Evolutionary conservation across 352 stramenopile species (phyloP), one percentile per base, ranked within the genome.

Genomic region (Chrysophaeum taylorii): DNA sequence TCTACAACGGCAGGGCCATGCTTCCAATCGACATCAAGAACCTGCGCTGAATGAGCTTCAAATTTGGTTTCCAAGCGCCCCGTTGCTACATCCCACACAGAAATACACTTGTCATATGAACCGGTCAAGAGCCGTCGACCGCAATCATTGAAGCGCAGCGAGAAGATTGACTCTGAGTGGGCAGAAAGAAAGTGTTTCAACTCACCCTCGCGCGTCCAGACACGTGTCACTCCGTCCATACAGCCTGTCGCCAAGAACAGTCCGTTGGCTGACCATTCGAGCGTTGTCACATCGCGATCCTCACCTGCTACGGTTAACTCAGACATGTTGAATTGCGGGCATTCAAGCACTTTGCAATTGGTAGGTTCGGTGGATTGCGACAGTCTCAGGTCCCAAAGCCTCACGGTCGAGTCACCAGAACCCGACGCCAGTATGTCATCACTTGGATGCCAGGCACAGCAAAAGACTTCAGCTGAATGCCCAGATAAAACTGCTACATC

Each of bases 241-340:
- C 88, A 96, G 60, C 92, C 94, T 0, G 91, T 96, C 9, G 92
- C 92, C 31, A 98, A 78, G 41, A 93, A 7, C 9, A 86, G 86
- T 39, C 94, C 94, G 70, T 96, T 88, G 75, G 94, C 89, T 64
- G 89, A 96, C 94, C 94, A 98, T 81, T 97, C 94, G 43, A 99
- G 81, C 53, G 92, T 98, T 52, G 93, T 98, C 7, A 99, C 93
- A n/a, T 66, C 57, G 31, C 45, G 57, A 45, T 66, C 57, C 15
- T 66, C 57, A 15, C 12, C 33, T 9, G 33, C 1, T 60, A 25
- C 18, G 9, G 48, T 21, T 9, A 25, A 60, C 33, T n/a, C n/a
- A n/a, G n/a, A n/a, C n/a, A n/a, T n/a, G n/a, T n/a, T n/a, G n/a
- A n/a, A 21, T 21, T n/a, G 48, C 18, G 7, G 48, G 31, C 33